Percentiles rank a stretch among this genome's conserved stretches.
These are phyloP conservation scores for Fusarium chaquense DNA, from an alignment of 2,329 filamentous ascomycete genomes.

Conservation along the genomic window DNA sequence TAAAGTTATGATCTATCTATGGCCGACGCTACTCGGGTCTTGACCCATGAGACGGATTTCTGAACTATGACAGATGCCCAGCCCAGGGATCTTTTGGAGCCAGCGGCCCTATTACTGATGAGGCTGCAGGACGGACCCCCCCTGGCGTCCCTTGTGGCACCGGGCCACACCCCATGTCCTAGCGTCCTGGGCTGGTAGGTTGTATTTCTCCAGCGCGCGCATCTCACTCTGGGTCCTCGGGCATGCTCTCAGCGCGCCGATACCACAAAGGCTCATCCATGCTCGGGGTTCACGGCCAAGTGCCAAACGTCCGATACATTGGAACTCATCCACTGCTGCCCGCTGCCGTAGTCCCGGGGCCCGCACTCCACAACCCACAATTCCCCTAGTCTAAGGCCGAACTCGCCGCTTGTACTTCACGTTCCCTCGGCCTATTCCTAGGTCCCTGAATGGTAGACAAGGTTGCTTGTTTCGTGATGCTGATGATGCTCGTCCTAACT, in stretches of 20 bases:
- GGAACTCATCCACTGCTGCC: conserved; percentile 36
- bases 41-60: conserved; percentile 16
- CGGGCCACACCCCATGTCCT: conserved; percentile 33
- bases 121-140: conserved; percentile 36
- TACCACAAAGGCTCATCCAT: conserved; percentile 25
- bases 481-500: conserved; percentile 23
- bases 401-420: conserved; percentile 32
- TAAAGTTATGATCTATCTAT: conserved; percentile 33
- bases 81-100: conserved; percentile 40
- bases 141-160: conserved; percentile 41
- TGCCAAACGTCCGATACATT: conserved; percentile 39
- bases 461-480: conserved; percentile 18
- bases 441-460: conserved; percentile 28
- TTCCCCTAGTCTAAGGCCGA: conserved; percentile 30
- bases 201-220: conserved; percentile 29
- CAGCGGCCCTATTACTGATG: conserved; percentile 39
- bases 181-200: conserved; percentile 32
- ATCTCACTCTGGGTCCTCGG: conserved; percentile 16
- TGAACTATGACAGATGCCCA: conserved; percentile 41
- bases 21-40: conserved; percentile 21
- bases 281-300: conserved; percentile 42
- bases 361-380: conserved; percentile 42
- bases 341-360: conserved; percentile 44
- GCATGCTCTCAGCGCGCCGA: conserved; percentile 1
- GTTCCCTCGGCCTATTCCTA: conserved; percentile 37